Evolutionary conservation across 352 stramenopile genomes (phyloP).

Genomic region (Discostella stelligera): DNA sequence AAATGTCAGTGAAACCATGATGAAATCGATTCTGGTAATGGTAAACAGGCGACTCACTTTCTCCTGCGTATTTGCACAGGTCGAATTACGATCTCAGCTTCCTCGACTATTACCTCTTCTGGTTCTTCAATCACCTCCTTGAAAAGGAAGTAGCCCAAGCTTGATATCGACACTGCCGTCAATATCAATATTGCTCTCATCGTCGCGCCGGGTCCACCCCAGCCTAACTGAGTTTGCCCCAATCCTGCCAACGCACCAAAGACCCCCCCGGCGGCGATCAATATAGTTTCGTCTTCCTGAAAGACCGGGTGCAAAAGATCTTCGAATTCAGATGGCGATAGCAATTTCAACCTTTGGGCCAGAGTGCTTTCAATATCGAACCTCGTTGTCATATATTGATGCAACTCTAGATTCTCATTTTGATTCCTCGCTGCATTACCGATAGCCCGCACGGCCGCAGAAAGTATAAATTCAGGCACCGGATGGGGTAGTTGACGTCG

Average conservation of each 20-base stretch:
- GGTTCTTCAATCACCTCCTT: constrained; percentile 47
- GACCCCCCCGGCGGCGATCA: constrained; percentile 93
- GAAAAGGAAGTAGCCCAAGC: constrained; percentile 50
- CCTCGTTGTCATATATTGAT: constrained; percentile 61
- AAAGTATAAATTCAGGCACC: constrained; percentile 55
- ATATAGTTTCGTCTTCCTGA: constrained; percentile 95
- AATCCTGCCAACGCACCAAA: constrained; percentile 89
- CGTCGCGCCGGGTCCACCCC: constrained; percentile 57
- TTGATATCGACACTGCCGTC: constrained; percentile 32
- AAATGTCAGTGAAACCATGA: background rate
- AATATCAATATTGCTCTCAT: constrained; percentile 51
- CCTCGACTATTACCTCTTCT: constrained; percentile 31
- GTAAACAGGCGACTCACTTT: constrained; percentile 18
- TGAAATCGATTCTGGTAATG: background rate
- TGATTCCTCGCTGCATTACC: constrained; percentile 55
- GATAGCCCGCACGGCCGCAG: constrained; percentile 52
- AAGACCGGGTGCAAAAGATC: constrained; percentile 95
- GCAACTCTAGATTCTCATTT: constrained; percentile 57
- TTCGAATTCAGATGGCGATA: constrained; percentile 76
- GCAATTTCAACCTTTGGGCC: constrained; percentile 54
- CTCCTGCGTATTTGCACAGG: constrained; percentile 38
- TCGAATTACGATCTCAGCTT: constrained; percentile 35
- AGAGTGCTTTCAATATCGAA: constrained; percentile 72
- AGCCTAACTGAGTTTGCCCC: constrained; percentile 83
- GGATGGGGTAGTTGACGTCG: constrained; percentile 68